These are phyloP conservation scores for Mycena crocata DNA, from an alignment of 768 basidiomycete genomes.

Conservation along the genomic window DNA sequence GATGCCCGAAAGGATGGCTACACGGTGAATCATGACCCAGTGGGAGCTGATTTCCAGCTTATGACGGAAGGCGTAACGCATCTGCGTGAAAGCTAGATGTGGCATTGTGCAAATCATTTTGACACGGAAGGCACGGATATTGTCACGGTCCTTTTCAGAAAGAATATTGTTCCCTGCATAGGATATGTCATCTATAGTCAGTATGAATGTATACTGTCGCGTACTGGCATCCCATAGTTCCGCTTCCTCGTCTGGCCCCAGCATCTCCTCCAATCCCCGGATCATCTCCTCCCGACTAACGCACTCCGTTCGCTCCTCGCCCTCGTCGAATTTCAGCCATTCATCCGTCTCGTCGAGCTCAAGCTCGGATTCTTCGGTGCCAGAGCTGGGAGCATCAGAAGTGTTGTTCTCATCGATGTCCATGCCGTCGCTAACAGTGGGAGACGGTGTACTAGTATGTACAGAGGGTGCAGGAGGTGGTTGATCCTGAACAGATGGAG, in stretches of 20 bases:
- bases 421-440: not conserved
- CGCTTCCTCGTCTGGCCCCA: not conserved
- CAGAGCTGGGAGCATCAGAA: not conserved
- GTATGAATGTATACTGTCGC: not conserved
- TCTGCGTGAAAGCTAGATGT: conserved; percentile 35
- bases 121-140: conserved; percentile 42
- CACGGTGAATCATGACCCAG: conserved; percentile 37
- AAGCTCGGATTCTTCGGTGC: not conserved
- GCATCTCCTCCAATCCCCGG: not conserved
- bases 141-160: conserved; percentile 39
- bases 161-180: conserved; percentile 35
- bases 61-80: conserved; percentile 40
- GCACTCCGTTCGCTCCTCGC: not conserved
- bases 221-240: not conserved
- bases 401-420: not conserved
- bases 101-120: conserved; percentile 41
- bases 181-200: too few relatives aligned
- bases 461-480: too few relatives aligned
- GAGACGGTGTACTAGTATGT: too few relatives aligned
- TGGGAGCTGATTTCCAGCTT: conserved; percentile 41
- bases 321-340: not conserved
- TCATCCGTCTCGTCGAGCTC: not conserved
- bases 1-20: conserved; percentile 41
- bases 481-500: too few relatives aligned
- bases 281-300: not conserved